Evolutionary conservation across 2,329 filamentous ascomycete genomes (phyloP).

Genomic region (Claviceps quebecensis): DNA sequence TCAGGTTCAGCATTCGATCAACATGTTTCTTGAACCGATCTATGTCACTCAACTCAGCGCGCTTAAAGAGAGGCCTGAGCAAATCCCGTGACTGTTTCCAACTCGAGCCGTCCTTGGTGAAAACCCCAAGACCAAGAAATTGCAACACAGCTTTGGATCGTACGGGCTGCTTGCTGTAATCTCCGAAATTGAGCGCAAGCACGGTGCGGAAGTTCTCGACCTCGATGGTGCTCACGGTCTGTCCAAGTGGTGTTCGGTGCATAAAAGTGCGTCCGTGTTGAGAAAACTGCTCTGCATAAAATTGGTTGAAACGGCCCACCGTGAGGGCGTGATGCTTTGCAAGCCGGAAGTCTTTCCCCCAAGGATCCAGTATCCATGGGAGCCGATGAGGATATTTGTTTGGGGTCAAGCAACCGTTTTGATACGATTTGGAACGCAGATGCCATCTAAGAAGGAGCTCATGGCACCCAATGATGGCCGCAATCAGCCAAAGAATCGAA

Average conservation of each 20-base stretch:
- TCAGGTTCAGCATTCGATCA: conserved; percentile 2
- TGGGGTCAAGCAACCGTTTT: conserved; percentile 1
- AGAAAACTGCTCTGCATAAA: conserved; percentile 3
- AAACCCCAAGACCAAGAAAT: conserved; percentile 4
- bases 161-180: conserved; percentile 2
- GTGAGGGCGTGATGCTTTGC: not conserved
- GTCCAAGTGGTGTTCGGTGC: conserved; percentile 1
- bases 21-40: conserved; percentile 5
- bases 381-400: conserved; percentile 4
- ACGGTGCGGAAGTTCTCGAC: conserved; percentile 4
- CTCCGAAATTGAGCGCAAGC: conserved; percentile 3
- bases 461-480: not conserved
- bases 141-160: conserved; percentile 1
- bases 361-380: conserved; percentile 5
- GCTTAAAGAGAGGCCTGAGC: conserved; percentile 2
- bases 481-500: not conserved
- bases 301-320: conserved; percentile 1
- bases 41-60: conserved; percentile 4
- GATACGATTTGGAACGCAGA: not conserved
- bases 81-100: conserved; percentile 4
- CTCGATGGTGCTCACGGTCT: conserved; percentile 2
- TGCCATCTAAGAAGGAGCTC: not conserved
- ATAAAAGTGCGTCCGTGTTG: conserved; percentile 3
- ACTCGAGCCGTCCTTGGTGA: conserved; percentile 3
- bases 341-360: conserved; percentile 1